Evolutionary conservation across 202 grass and related monocot genomes (phyloP).

Genomic region (Carex arenaria): DNA sequence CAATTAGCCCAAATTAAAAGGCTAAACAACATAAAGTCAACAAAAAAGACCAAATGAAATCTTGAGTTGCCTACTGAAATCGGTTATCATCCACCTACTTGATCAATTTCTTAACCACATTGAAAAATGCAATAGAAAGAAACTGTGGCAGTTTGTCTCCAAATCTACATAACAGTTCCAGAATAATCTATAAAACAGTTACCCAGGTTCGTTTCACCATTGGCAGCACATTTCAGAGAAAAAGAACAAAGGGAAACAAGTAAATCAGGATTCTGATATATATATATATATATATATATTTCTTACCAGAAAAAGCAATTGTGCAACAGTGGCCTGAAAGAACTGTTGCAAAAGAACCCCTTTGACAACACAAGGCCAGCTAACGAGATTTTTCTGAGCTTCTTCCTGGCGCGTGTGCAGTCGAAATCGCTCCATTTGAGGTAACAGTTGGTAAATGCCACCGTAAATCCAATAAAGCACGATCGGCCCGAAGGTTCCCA

Average conservation of each 20-base stretch:
- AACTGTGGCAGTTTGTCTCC: neutral
- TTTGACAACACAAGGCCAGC: constrained; percentile 47
- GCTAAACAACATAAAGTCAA: neutral
- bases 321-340: constrained; percentile 66
- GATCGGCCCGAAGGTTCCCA: constrained; percentile 93
- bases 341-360: constrained; percentile 88
- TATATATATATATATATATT: neutral
- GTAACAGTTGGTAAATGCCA: constrained; percentile 69
- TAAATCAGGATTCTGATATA: neutral
- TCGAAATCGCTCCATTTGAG: constrained; percentile 61
- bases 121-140: neutral
- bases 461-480: constrained; percentile 84
- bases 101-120: neutral
- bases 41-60: neutral
- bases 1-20: neutral
- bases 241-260: neutral
- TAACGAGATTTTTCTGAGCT: constrained; percentile 76
- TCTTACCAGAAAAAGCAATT: constrained; percentile 77
- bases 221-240: neutral
- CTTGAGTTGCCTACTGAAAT: neutral
- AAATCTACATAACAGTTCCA: neutral
- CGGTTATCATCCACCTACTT: neutral
- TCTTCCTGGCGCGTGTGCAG: constrained; percentile 74
- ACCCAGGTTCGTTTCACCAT: neutral
- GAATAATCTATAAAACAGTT: neutral